Percentiles rank a stretch among this genome's conserved stretches.
Conservation (phyloP, 202 grass and related monocot species). For the Carex arenaria region DNA sequence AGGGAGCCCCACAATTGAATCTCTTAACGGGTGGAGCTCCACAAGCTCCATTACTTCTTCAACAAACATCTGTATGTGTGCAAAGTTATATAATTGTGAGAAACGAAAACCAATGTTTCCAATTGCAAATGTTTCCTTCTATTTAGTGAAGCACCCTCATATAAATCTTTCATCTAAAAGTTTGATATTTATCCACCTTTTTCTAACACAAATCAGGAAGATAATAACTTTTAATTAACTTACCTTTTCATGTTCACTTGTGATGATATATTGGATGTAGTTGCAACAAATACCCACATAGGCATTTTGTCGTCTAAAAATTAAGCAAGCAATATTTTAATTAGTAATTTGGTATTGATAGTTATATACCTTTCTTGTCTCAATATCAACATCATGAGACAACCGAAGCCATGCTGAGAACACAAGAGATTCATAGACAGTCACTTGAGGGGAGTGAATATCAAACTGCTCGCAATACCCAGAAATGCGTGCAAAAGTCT, state of each 20-base stretch:
- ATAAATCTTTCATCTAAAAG: background rate
- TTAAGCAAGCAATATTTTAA: background rate
- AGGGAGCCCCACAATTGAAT: conserved; percentile 75
- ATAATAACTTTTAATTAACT: too few species aligned
- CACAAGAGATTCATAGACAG: conserved; percentile 69
- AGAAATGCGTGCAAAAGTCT: conserved; percentile 83
- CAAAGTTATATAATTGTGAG: background rate
- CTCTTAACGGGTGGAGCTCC: conserved; percentile 59
- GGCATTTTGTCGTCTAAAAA: background rate
- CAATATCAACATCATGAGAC: conserved; percentile 45
- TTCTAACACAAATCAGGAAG: too few species aligned
- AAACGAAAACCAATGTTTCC: background rate
- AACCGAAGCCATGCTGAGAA: conserved; percentile 88
- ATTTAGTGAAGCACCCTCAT: background rate
- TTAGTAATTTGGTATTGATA: too few species aligned
- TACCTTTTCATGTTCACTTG: too few species aligned
- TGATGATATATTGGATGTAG: too few species aligned
- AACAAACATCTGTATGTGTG: conserved; percentile 59
- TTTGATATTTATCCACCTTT: background rate
- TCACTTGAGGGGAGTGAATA: conserved; percentile 87
- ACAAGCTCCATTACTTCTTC: conserved; percentile 89
- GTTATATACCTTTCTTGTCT: conserved; percentile 46
- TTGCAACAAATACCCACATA: background rate
- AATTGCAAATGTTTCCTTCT: background rate
- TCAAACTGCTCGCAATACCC: conserved; percentile 92